Evolutionary conservation across 1,284 basidiomycete genomes (phyloP).

Genomic region (Retiboletus flavoniger): DNA sequence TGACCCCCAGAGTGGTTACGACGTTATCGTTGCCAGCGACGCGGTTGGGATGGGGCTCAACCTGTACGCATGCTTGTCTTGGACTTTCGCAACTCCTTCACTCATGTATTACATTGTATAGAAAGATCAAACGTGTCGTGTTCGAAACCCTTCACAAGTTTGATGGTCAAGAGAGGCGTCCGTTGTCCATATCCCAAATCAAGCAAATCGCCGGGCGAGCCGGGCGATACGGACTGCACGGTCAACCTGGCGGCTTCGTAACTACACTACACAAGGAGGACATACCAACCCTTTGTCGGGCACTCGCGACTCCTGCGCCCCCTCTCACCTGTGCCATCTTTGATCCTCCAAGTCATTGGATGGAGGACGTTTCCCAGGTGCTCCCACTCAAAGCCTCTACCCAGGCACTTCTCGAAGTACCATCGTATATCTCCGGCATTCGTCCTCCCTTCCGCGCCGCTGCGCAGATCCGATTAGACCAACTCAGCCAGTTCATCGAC

Average conservation of each 20-base stretch:
- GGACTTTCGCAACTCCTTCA: background rate
- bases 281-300: conserved; percentile 58
- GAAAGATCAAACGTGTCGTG: conserved; percentile 90
- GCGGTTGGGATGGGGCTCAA: conserved; percentile 87
- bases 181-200: conserved; percentile 76
- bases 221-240: conserved; percentile 83
- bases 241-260: conserved; percentile 58
- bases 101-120: conserved; percentile 33
- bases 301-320: conserved; percentile 41
- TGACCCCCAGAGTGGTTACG: conserved; percentile 57
- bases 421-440: conserved; percentile 48
- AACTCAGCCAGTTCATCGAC: conserved; percentile 48
- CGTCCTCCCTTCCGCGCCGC: conserved; percentile 48
- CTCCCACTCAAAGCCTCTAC: conserved; percentile 43
- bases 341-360: conserved; percentile 26
- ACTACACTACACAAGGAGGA: conserved; percentile 73
- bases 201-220: conserved; percentile 98
- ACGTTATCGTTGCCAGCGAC: conserved; percentile 78
- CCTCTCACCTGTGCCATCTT: conserved; percentile 38
- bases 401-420: conserved; percentile 44
- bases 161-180: conserved; percentile 54
- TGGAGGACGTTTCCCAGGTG: conserved; percentile 30
- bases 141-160: conserved; percentile 80
- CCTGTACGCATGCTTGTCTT: conserved; percentile 47
- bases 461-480: conserved; percentile 28